Conservation (phyloP, 108 stramenopile species). For the Stephanodiscus minutulus region DNA sequence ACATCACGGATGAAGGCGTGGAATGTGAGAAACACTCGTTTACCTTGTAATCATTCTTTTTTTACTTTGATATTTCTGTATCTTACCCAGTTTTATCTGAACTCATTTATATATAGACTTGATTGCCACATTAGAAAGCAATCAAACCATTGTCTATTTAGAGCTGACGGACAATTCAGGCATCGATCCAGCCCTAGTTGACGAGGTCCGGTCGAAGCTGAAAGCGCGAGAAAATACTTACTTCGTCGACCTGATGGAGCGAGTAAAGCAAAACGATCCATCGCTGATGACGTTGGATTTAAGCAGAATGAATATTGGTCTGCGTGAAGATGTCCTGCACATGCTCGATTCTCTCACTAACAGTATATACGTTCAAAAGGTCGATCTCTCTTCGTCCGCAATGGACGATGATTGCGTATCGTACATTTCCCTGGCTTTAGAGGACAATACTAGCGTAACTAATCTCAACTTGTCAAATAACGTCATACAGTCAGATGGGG, state of each 20-base stretch:
- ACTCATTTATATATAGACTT: conserved; percentile 1
- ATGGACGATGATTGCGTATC: conserved; percentile 38
- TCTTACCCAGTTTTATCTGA: neutral
- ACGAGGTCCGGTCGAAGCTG: conserved; percentile 23
- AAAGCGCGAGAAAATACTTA: conserved; percentile 3
- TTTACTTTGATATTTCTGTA: neutral
- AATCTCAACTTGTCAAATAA: conserved; percentile 34
- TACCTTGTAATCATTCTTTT: neutral
- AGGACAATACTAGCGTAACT: conserved; percentile 28
- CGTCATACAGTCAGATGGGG: conserved; percentile 36
- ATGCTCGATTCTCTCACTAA: conserved; percentile 27
- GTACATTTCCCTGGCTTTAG: conserved; percentile 29
- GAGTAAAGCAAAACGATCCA: conserved; percentile 28
- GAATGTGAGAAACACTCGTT: conserved; percentile 22
- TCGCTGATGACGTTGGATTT: conserved; percentile 22
- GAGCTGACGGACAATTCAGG: conserved; percentile 23
- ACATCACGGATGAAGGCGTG: conserved; percentile 32
- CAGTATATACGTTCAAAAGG: conserved; percentile 15
- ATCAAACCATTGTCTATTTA: conserved; percentile 13
- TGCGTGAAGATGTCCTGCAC: neutral
- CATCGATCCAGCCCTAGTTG: conserved; percentile 10
- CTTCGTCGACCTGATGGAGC: conserved; percentile 5
- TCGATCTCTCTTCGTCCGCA: conserved; percentile 29
- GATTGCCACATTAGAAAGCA: conserved; percentile 25
- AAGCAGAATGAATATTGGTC: conserved; percentile 28